phyloP scores from a whole-genome alignment of 2,329 filamentous ascomycete genomes.

The Fusarium torreyae region DNA sequence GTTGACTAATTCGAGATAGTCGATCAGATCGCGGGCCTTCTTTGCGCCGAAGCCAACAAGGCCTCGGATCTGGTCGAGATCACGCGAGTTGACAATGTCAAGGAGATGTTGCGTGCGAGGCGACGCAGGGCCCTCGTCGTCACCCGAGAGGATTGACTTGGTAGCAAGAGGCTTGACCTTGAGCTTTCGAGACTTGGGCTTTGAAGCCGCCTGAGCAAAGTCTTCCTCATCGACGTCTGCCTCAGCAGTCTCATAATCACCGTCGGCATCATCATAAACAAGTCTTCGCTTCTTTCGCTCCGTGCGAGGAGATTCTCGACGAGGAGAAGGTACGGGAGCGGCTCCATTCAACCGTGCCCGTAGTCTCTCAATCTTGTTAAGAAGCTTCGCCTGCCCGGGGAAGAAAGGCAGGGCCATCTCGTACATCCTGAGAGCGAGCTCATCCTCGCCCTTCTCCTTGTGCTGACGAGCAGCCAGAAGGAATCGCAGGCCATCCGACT shows the following conservation, averaged over 20 bases:
- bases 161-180: conserved; percentile 51
- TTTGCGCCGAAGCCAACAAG: conserved; percentile 81
- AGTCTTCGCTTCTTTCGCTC: conserved; percentile 52
- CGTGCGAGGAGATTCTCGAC: conserved; percentile 44
- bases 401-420: conserved; percentile 88
- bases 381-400: conserved; percentile 83
- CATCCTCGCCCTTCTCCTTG: conserved; percentile 85
- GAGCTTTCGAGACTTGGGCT: conserved; percentile 51
- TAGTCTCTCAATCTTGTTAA: conserved; percentile 78
- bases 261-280: conserved; percentile 55
- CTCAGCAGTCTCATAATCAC: conserved; percentile 59
- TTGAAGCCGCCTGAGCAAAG: conserved; percentile 47
- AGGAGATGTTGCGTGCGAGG: conserved; percentile 75
- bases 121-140: conserved; percentile 61
- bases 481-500: conserved; percentile 86
- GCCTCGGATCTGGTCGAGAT: conserved; percentile 74
- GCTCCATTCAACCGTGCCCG: conserved; percentile 64
- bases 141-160: conserved; percentile 49
- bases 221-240: conserved; percentile 60
- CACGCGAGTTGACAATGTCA: conserved; percentile 80
- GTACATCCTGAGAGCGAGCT: conserved; percentile 86
- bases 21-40: conserved; percentile 74
- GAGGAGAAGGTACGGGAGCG: conserved; percentile 30
- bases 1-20: conserved; percentile 65
- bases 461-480: conserved; percentile 94